Conservation (phyloP, 2,329 filamentous ascomycete genomes). For the Elsinoe necatrix region DNA sequence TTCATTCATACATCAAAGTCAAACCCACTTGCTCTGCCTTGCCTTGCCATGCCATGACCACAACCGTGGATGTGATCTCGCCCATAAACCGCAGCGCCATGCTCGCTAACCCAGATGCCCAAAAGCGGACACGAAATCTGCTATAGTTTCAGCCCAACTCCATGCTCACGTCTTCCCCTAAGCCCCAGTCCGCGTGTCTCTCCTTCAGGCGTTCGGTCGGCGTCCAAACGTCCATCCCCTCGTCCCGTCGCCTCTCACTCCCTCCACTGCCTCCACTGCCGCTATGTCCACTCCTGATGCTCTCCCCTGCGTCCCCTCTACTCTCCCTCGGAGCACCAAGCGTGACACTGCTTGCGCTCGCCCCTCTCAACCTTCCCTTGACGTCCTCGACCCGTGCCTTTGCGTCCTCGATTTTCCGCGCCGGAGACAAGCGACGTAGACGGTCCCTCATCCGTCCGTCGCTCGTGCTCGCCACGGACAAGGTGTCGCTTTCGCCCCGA, state of each 20-base stretch:
- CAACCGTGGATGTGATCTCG: background rate
- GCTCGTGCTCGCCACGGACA: constrained; percentile 11
- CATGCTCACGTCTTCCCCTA: constrained; percentile 20
- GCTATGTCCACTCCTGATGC: background rate
- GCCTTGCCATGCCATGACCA: background rate
- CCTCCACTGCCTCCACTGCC: constrained; percentile 11
- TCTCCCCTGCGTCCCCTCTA: constrained; percentile 2
- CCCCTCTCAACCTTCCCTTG: background rate
- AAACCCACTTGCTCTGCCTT: background rate
- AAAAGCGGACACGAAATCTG: too few species aligned
- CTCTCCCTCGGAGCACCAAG: constrained; percentile 2
- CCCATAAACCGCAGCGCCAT: background rate
- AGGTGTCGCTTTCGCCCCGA: constrained; percentile 3
- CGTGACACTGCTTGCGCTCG: constrained; percentile 14
- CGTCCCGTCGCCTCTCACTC: background rate
- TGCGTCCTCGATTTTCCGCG: background rate
- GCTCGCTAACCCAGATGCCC: background rate
- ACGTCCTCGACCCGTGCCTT: background rate
- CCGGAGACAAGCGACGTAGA: background rate
- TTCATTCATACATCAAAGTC: constrained; percentile 12
- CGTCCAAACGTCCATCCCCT: constrained; percentile 15
- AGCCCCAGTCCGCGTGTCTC: constrained; percentile 19
- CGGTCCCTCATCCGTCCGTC: background rate
- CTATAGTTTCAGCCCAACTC: constrained; percentile 20
- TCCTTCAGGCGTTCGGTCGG: constrained; percentile 17